Evolutionary conservation across 2,329 filamentous ascomycete genomes (phyloP).

Genomic region (Lasiodiplodia theobromae): DNA sequence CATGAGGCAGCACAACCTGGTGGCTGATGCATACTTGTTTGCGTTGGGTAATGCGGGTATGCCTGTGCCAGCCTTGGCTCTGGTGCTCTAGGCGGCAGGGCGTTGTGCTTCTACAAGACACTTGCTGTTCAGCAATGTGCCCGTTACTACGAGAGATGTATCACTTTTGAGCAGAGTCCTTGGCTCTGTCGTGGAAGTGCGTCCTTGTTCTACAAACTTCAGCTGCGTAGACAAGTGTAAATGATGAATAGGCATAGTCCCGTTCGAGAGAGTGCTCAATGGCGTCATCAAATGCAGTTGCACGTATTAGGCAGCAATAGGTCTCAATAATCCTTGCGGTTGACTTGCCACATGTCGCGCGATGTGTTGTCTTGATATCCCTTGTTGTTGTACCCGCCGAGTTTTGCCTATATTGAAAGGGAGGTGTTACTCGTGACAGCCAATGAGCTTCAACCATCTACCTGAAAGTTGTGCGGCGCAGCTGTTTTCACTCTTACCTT

Average conservation of each 20-base stretch:
- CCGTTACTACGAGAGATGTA: neutral
- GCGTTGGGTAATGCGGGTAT: neutral
- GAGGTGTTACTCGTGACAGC: neutral
- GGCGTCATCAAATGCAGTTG: neutral
- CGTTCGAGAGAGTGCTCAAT: neutral
- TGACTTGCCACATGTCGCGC: neutral
- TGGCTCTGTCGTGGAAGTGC: neutral
- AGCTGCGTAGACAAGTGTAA: neutral
- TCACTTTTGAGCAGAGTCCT: neutral
- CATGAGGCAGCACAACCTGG: neutral
- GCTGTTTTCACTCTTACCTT: neutral
- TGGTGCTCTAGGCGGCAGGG: neutral
- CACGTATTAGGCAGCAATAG: neutral
- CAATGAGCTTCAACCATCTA: neutral
- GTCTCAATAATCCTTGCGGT: neutral
- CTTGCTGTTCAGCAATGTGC: neutral
- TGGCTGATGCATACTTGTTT: neutral
- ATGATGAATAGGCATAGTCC: neutral
- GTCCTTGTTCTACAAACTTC: neutral
- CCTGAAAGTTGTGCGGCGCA: neutral
- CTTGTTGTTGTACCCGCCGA: neutral
- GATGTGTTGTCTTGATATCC: neutral
- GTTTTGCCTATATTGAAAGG: neutral
- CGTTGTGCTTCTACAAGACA: neutral
- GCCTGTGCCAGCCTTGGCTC: neutral